These are phyloP conservation scores for Beta lomatogona DNA, from an alignment of 179 eudicot genomes.

Conservation along the genomic window DNA sequence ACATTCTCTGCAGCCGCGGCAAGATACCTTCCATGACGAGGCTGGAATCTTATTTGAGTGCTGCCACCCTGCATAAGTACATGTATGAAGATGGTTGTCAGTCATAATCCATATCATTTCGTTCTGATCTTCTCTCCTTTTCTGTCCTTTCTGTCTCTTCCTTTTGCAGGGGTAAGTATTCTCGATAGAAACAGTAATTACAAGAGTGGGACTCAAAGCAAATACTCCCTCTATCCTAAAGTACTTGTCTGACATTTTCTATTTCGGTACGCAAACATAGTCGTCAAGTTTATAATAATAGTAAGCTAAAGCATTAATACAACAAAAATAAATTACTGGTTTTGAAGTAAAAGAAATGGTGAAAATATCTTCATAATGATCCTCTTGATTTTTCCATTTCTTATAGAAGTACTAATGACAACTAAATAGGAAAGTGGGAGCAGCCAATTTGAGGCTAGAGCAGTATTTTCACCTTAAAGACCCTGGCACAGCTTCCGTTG, in stretches of 20 bases:
- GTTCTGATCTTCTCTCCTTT: background rate
- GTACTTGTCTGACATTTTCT: background rate
- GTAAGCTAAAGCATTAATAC: background rate
- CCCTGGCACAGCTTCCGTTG: constrained; percentile 71
- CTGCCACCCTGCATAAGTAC: constrained; percentile 65
- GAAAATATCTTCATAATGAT: background rate
- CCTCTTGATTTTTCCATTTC: background rate
- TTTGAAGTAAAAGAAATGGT: background rate
- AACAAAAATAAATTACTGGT: background rate
- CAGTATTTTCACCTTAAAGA: constrained; percentile 62
- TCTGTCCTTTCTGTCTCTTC: background rate
- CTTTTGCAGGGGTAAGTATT: background rate
- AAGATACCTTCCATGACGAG: constrained; percentile 85
- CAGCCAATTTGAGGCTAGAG: background rate
- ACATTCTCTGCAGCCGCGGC: constrained; percentile 93
- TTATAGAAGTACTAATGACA: background rate
- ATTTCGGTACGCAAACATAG: background rate
- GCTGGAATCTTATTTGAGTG: constrained; percentile 86
- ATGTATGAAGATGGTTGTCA: background rate
- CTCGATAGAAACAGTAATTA: background rate
- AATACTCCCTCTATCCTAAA: background rate
- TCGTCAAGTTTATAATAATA: background rate
- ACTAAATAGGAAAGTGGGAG: background rate
- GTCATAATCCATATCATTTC: background rate
- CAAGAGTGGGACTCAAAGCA: background rate